Evolutionary conservation across 768 basidiomycete genomes (phyloP).

Genomic region (Psilocybe tampanensis): DNA sequence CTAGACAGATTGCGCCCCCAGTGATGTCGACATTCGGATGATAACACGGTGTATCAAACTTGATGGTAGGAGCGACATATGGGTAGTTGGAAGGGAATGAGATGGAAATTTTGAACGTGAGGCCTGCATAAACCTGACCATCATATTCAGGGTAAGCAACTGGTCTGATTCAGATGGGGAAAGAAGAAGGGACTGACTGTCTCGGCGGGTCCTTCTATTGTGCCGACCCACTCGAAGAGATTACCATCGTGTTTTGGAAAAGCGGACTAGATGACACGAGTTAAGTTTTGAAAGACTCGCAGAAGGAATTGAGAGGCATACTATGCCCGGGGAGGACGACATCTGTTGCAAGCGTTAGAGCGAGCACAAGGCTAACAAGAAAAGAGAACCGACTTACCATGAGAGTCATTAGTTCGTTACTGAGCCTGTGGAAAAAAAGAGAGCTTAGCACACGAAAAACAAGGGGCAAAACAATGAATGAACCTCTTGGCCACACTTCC

Average conservation of each 20-base stretch:
- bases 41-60: slow-evolving; percentile 88
- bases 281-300: slow-evolving; percentile 4
- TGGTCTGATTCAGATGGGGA: background rate
- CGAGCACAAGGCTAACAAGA: background rate
- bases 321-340: slow-evolving; percentile 88
- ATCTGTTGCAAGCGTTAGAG: slow-evolving; percentile 51
- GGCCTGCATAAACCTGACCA: slow-evolving; percentile 70
- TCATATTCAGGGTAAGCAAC: background rate
- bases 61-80: slow-evolving; percentile 81
- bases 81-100: slow-evolving; percentile 89
- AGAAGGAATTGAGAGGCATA: slow-evolving; percentile 38
- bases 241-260: slow-evolving; percentile 88
- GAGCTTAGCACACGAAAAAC: slow-evolving; percentile 10
- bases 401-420: slow-evolving; percentile 85
- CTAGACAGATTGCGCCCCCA: slow-evolving; percentile 79
- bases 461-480: slow-evolving; percentile 9
- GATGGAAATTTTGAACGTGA: slow-evolving; percentile 83
- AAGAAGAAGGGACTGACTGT: slow-evolving; percentile 53
- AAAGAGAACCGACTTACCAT: slow-evolving; percentile 56
- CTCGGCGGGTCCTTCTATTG: slow-evolving; percentile 78
- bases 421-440: slow-evolving; percentile 48
- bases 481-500: slow-evolving; percentile 88
- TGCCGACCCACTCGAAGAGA: slow-evolving; percentile 89
- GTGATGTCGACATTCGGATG: slow-evolving; percentile 89
- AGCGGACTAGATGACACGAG: slow-evolving; percentile 62